Evolutionary conservation across 805 yeast species (phyloP).

Genomic region (Candida ortonii): DNA sequence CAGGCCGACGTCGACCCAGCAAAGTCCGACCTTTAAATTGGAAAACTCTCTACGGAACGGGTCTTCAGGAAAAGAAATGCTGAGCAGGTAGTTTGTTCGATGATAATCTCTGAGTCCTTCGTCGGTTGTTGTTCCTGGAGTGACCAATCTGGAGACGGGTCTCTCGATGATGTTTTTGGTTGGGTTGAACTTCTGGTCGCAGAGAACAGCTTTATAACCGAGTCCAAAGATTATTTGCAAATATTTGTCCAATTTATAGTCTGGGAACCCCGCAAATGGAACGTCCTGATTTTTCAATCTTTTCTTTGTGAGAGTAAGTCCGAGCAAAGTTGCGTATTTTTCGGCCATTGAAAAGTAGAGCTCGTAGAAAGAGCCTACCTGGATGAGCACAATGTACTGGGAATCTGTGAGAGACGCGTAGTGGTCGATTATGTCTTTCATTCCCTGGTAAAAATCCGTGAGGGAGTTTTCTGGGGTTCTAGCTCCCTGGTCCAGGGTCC

Average conservation of each 20-base stretch:
- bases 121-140: slow-evolving; percentile 91
- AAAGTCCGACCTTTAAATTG: slow-evolving; percentile 53
- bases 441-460: slow-evolving; percentile 31
- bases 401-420: slow-evolving; percentile 24
- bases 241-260: slow-evolving; percentile 65
- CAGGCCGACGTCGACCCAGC: slow-evolving; percentile 88
- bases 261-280: slow-evolving; percentile 93
- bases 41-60: slow-evolving; percentile 38
- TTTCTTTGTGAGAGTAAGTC: slow-evolving; percentile 65
- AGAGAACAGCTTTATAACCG: slow-evolving; percentile 72
- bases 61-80: slow-evolving; percentile 59
- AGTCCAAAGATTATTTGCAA: slow-evolving; percentile 67
- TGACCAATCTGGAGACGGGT: slow-evolving; percentile 72
- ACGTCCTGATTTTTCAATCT: slow-evolving; percentile 44
- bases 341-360: slow-evolving; percentile 88
- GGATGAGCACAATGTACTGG: slow-evolving; percentile 59
- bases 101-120: slow-evolving; percentile 76
- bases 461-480: slow-evolving; percentile 18
- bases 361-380: slow-evolving; percentile 86
- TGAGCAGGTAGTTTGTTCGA: slow-evolving; percentile 66
- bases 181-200: slow-evolving; percentile 56
- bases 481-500: slow-evolving; percentile 12
- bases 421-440: slow-evolving; percentile 27
- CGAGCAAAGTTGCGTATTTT: slow-evolving; percentile 63
- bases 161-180: slow-evolving; percentile 47